phyloP scores from a whole-genome alignment of 192 early-diverging fungal species.

The Rhizoclosmatium globosum region DNA sequence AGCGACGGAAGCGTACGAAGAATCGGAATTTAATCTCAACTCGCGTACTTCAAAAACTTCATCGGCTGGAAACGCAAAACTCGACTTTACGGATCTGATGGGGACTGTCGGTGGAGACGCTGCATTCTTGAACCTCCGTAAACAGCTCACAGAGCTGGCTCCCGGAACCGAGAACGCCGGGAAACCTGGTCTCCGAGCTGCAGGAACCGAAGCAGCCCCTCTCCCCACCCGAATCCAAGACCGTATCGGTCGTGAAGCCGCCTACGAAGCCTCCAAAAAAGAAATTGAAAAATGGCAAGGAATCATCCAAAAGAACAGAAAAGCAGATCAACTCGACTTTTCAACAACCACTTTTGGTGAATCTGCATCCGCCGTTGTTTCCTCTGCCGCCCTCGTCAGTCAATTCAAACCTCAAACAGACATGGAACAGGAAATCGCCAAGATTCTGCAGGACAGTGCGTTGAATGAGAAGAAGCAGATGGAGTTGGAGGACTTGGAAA shows the following conservation, averaged over 20 bases:
- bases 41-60: slow-evolving; percentile 38
- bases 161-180: slow-evolving; percentile 44
- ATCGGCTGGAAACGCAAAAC: slow-evolving; percentile 39
- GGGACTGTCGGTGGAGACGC: slow-evolving; percentile 68
- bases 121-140: slow-evolving; percentile 72
- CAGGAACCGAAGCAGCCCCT: slow-evolving; percentile 65
- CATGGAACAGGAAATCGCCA: slow-evolving; percentile 82
- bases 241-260: slow-evolving; percentile 83
- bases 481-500: slow-evolving; percentile 84
- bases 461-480: slow-evolving; percentile 82
- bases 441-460: slow-evolving; percentile 74
- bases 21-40: slow-evolving; percentile 72
- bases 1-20: slow-evolving; percentile 73
- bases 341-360: not conserved
- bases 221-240: slow-evolving; percentile 86
- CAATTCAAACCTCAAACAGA: slow-evolving; percentile 70
- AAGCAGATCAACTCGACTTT: slow-evolving; percentile 86
- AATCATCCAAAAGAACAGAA: slow-evolving; percentile 82
- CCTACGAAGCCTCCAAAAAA: slow-evolving; percentile 84
- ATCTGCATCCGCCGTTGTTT: slow-evolving; percentile 43
- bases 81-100: slow-evolving; percentile 81
- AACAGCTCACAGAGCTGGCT: slow-evolving; percentile 65
- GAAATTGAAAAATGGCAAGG: slow-evolving; percentile 86
- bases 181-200: slow-evolving; percentile 47
- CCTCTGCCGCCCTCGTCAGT: slow-evolving; percentile 64